Base-by-base conservation (phyloP, 2,329 filamentous ascomycete genomes). In the Colletotrichum magnum region DNA sequence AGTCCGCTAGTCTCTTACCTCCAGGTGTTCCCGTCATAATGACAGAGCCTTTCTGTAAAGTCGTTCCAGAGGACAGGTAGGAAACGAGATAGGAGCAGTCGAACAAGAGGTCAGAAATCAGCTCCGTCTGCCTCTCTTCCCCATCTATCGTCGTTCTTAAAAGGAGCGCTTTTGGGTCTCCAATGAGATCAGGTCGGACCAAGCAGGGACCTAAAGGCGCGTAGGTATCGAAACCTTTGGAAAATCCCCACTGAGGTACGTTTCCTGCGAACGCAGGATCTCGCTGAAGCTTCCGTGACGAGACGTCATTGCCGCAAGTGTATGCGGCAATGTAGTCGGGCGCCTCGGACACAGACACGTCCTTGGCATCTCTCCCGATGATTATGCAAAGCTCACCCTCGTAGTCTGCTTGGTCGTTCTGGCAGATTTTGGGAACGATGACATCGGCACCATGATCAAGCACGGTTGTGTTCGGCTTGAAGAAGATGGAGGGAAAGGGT, bases 241-340 rank as follows among this genome's bases (percentile, higher is more conserved):
- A 83, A 71, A 88, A 89, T 0, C 84, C 82, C 84, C 85, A 89
- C 73, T 90, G 88, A 0, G 86, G 87, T 0, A 89, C 84, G 0
- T 77, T 80, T 0, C 87, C 86, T 0, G 87, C 86, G 2, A 83
- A 77, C 0, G 75, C 75, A 0, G 85, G 83, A 21, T 88, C 83
- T 4, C 84, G 77, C 71, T 90, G 88, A 41, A 84, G 77, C 69
- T 87, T 86, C 0, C 88, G 82, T 0, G 83, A 81, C 0, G 84
- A 86, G 1, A 90, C 79, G 71, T 90, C 88, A 71, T 90, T 90
- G 36, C 86, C 86, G 36, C 77, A 78, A 0, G 85, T 84, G 73
- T 88, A 90, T 6, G 82, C 88, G 1, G 84, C 84, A 7, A 90
- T 80, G 71, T 88, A 88, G 0, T 78, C 74, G 15, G 84, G 77